Evolutionary conservation across 164 flowering plant genomes (phyloP), one percentile per base, ranked within the genome.

Genomic region (Cinnamomum micranthum): DNA sequence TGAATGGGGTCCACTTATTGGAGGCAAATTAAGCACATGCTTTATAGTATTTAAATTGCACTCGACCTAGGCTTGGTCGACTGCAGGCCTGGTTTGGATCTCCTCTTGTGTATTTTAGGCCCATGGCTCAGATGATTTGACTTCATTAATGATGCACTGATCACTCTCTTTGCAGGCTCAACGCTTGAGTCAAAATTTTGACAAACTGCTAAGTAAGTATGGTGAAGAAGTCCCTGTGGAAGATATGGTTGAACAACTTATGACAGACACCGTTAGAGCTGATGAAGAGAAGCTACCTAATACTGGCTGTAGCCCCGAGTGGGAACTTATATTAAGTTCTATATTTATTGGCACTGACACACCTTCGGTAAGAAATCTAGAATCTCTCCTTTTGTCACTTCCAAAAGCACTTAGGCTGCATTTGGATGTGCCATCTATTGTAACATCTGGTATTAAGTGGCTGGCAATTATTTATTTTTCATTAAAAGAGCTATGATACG

Each of bases 271-370:
- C 10, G 77, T 83, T 69, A 87, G 83, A 78, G 89, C 87, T 20
- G 87, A 84, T 47, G 60, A 79, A 77, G 81, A 73, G 71, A 80
- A 60, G 67, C 81, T 88, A 19, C 90, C 90, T n/a, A 74, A 72
- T 14, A 85, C 86, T 52, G 84, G 87, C 70, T 71, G 47, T 4
- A 68, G 79, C 20, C 72, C 71, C 19, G 89, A 87, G 20, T 87
- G 89, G 88, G 89, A 87, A 63, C 65, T 52, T 51, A 76, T 69
- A 35, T 77, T 80, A 35, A 89, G 90, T 78, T 83, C 90, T 66
- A 80, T 86, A 75, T 89, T 87, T 69, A 86, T 86, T 13, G 82
- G 86, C 65, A 77, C 82, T 3, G 85, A 92, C 64, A 89, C 90
- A 24, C 82, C 88, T 52, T 71, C 67, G 87, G 97, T 89, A 83